These are phyloP conservation scores for Chimonanthus praecox DNA, from an alignment of 164 flowering plant genomes.

Conservation along the genomic window DNA sequence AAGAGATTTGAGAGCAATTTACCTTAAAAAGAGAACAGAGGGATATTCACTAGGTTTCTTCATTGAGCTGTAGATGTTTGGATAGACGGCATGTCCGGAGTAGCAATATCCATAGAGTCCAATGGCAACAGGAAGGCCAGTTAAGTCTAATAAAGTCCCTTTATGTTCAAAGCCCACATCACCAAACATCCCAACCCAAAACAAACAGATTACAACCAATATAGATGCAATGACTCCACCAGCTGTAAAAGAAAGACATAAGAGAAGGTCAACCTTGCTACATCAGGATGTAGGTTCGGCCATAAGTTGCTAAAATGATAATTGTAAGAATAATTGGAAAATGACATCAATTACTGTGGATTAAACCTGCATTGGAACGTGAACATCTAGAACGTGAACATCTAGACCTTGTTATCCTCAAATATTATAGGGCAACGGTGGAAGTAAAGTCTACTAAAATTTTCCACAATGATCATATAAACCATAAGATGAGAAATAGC, in stretches of 20 bases:
- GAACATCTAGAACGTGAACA: too few species aligned
- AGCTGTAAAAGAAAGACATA: conserved; percentile 36
- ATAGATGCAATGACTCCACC: conserved; percentile 94
- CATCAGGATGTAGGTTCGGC: not conserved
- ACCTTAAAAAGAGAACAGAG: conserved; percentile 66
- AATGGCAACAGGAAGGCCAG: conserved; percentile 84
- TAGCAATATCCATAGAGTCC: conserved; percentile 96
- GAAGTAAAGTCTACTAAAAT: too few species aligned
- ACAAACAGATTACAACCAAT: conserved; percentile 68
- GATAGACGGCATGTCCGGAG: conserved; percentile 96
- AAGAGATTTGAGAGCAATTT: conserved; percentile 4
- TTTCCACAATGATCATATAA: too few species aligned
- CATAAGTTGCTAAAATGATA: not conserved
- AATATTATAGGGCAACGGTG: too few species aligned
- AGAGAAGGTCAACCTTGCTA: not conserved
- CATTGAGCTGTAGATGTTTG: conserved; percentile 96
- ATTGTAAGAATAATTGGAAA: not conserved
- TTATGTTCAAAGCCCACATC: conserved; percentile 51
- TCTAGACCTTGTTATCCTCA: too few species aligned
- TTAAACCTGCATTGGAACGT: too few species aligned
- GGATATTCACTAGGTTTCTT: conserved; percentile 69
- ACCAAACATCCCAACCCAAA: conserved; percentile 88
- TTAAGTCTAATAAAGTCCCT: conserved; percentile 53
- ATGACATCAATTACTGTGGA: too few species aligned
- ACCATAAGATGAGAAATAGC: too few species aligned